Evolutionary conservation across 768 basidiomycete genomes (phyloP), one percentile per base, ranked within the genome.

Genomic region (Saitozyma podzolica): DNA sequence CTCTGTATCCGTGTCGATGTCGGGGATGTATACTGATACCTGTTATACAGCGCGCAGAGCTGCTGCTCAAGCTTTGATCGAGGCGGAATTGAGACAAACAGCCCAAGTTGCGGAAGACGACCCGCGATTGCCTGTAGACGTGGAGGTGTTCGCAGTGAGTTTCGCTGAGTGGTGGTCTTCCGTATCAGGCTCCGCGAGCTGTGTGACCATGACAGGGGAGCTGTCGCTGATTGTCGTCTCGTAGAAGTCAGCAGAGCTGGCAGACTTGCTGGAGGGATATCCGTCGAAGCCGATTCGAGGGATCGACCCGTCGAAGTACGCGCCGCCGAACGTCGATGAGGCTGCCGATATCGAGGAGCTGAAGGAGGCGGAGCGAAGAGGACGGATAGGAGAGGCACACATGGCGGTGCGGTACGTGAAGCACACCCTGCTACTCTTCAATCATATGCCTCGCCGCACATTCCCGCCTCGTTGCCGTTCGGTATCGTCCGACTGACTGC

Each of bases 291-390:
- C 73, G 1, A 72, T 73, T 49, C 61, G 65, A 48, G 71, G 72
- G 9, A 79, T 79, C 54, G 78, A 79, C 65, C 62, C 75, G 8
- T 65, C 63, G 17, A 72, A 73, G 48, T 79, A 70, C 64, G 64
- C 54, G 10, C 52, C 61, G 8, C 66, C 67, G 11, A 56, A n/a
- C 10, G 56, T 66, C 2, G 40, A 9, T 19, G 67, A 69, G 6
- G 62, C 55, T 11, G 63, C 63, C 16, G 62, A 54, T 16, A 29
- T 70, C 40, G 71, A 75, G 13, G 75, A 75, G 20, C 66, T 77
- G 59, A 47, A 58, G 29, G 71, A 65, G 37, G 70, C 70, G 14
- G 75, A 79, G 59, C 57, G 56, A 50, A 65, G 67, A 49, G 73
- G 68, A 20, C 61, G 75, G 42, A 69, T 78, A 50, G 74, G 67